A percentile compares a stretch with the other conserved stretches of the same genome.
Evolutionary conservation across 1,284 basidiomycete species (phyloP).

Genomic region (Ustilago crameri): DNA sequence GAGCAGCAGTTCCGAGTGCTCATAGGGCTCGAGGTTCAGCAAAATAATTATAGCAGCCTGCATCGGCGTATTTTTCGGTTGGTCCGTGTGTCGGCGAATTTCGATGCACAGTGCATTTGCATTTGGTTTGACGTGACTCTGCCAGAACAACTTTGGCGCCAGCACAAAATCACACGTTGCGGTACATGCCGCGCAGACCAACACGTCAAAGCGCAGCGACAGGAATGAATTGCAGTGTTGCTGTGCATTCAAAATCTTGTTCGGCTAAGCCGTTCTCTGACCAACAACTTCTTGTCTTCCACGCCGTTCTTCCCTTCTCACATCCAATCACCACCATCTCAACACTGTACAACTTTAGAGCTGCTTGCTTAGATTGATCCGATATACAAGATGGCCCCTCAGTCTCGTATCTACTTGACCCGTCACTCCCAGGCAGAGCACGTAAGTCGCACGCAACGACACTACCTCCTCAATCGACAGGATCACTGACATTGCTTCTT

Average conservation of each 20-base stretch:
- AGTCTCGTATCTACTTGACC: constrained; percentile 56
- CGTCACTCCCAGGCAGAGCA: constrained; percentile 63
- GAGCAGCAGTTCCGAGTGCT: no score
- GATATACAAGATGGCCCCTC: constrained; percentile 32
- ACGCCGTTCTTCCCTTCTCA: neutral
- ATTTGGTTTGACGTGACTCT: constrained; percentile 7
- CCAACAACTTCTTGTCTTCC: neutral
- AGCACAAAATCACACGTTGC: constrained; percentile 1
- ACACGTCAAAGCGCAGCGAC: neutral
- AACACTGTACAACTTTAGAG: constrained; percentile 1
- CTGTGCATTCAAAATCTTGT: neutral
- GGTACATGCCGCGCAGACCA: neutral
- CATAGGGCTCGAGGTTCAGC: no score
- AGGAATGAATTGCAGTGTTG: neutral
- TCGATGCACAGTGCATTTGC: neutral
- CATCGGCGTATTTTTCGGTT: constrained; percentile 10
- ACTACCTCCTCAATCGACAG: neutral
- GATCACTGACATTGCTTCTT: neutral
- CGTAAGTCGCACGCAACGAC: constrained; percentile 35
- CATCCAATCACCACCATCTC: neutral
- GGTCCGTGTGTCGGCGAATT: constrained; percentile 20
- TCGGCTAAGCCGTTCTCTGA: constrained; percentile 2
- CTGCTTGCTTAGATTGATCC: neutral
- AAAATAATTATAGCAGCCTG: no score
- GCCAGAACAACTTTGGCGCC: neutral